These are phyloP conservation scores for Orychophragmus violaceus DNA, from an alignment of 345 rosid species.

Conservation along the genomic window DNA sequence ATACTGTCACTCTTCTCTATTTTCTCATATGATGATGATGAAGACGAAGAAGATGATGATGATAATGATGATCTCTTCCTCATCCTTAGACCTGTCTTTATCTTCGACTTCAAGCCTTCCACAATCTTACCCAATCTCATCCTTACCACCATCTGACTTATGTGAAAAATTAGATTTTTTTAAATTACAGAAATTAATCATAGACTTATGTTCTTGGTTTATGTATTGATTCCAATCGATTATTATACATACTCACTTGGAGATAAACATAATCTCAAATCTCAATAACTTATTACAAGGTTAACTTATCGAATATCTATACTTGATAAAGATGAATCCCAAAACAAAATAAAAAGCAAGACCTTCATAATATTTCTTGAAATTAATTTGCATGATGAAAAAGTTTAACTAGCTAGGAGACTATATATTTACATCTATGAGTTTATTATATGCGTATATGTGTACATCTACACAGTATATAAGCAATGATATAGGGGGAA, in stretches of 20 bases:
- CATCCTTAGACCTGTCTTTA: conserved; percentile 50
- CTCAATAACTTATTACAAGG: background rate
- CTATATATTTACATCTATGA: background rate
- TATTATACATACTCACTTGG: background rate
- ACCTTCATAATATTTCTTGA: background rate
- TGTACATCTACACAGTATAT: background rate
- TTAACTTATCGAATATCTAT: background rate
- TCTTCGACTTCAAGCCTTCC: conserved; percentile 57
- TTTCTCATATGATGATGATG: conserved; percentile 49
- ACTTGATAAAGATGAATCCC: background rate
- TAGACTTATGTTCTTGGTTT: background rate
- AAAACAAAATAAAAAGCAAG: background rate
- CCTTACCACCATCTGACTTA: conserved; percentile 16
- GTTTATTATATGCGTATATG: background rate
- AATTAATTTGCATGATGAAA: background rate
- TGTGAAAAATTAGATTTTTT: background rate
- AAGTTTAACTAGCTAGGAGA: background rate
- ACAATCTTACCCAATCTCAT: conserved; percentile 58
- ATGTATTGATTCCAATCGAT: background rate
- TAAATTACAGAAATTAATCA: background rate
- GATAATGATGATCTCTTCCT: conserved; percentile 31
- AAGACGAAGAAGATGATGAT: conserved; percentile 8
- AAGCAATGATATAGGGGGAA: background rate
- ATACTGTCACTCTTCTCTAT: conserved; percentile 93
- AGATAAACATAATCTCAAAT: background rate